These are phyloP conservation scores for Phytophthora brassicae DNA, from an alignment of 352 stramenopile genomes.

Conservation along the genomic window DNA sequence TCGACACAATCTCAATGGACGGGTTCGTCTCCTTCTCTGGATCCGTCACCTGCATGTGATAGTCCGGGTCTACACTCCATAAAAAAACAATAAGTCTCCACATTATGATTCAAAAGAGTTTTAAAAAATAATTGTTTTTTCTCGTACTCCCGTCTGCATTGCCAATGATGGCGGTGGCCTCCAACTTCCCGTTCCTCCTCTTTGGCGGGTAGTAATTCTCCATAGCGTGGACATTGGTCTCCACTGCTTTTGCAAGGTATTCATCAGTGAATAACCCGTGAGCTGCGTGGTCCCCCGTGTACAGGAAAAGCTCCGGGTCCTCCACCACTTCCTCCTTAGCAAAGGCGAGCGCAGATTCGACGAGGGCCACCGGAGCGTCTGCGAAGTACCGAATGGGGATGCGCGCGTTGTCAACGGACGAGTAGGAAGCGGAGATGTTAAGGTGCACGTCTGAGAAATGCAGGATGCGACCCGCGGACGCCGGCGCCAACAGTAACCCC, in stretches of 20 bases:
- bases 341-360: slow-evolving; percentile 71
- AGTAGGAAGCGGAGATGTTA: slow-evolving; percentile 60
- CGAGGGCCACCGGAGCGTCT: slow-evolving; percentile 55
- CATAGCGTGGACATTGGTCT: slow-evolving; percentile 65
- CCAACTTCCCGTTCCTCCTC: slow-evolving; percentile 21
- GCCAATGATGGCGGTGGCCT: slow-evolving; percentile 78
- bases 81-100: slow-evolving; percentile 6
- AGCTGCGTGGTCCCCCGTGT: slow-evolving; percentile 77
- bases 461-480: slow-evolving; percentile 45
- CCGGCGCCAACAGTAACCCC: slow-evolving; percentile 1
- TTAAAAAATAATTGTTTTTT: too few relatives aligned
- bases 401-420: slow-evolving; percentile 34
- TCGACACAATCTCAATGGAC: slow-evolving; percentile 63
- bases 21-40: slow-evolving; percentile 53
- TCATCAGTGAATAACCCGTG: slow-evolving; percentile 65
- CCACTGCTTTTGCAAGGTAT: slow-evolving; percentile 61
- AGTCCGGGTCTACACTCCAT: slow-evolving; percentile 61
- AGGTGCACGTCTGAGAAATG: slow-evolving; percentile 88
- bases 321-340: slow-evolving; percentile 56
- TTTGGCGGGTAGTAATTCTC: slow-evolving; percentile 67
- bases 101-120: too few relatives aligned
- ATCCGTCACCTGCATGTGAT: slow-evolving; percentile 82
- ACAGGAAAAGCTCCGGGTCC: slow-evolving; percentile 73
- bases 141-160: slow-evolving; percentile 80
- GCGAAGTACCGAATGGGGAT: slow-evolving; percentile 52